These are phyloP conservation scores for Caryocar brasiliense DNA, from an alignment of 441 rosid genomes.

Conservation along the genomic window DNA sequence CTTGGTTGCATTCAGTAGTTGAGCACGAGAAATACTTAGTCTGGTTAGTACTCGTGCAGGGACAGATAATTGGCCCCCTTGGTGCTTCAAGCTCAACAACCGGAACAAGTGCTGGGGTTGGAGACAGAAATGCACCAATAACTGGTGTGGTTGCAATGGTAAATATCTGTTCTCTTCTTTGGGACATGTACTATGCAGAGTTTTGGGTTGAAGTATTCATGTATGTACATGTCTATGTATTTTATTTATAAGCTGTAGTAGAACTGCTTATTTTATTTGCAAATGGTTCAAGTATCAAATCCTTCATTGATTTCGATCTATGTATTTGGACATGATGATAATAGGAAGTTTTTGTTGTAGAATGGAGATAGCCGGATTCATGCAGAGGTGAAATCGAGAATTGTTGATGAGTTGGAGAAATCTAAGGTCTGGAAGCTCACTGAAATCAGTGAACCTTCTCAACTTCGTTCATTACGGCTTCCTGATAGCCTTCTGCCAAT, in stretches of 20 bases:
- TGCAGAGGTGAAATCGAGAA: slow-evolving; percentile 47
- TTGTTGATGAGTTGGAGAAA: slow-evolving; percentile 49
- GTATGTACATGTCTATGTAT: no score
- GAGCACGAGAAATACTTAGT: neutral
- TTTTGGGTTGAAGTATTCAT: no score
- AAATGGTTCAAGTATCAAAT: no score
- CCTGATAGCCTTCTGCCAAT: slow-evolving; percentile 36
- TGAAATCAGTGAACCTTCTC: slow-evolving; percentile 45
- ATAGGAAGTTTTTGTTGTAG: slow-evolving; percentile 25
- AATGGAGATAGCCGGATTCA: slow-evolving; percentile 34
- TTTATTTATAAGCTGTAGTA: no score
- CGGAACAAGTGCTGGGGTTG: slow-evolving; percentile 33
- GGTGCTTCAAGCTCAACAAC: slow-evolving; percentile 35
- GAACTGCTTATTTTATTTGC: no score
- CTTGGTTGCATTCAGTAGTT: neutral
- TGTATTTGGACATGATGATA: no score
- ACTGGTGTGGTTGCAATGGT: slow-evolving; percentile 41
- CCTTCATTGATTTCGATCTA: no score
- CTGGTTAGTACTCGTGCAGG: slow-evolving; percentile 22
- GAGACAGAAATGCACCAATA: slow-evolving; percentile 40
- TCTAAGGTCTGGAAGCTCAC: slow-evolving; percentile 50
- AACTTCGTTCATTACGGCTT: slow-evolving; percentile 45
- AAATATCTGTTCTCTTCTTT: no score
- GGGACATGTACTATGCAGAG: no score
- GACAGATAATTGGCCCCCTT: slow-evolving; percentile 26